Percentiles rank a stretch among this genome's conserved stretches.
These are phyloP conservation scores for Thinopyrum elongatum DNA, from an alignment of 176 grass and related monocot genomes.

Conservation along the genomic window DNA sequence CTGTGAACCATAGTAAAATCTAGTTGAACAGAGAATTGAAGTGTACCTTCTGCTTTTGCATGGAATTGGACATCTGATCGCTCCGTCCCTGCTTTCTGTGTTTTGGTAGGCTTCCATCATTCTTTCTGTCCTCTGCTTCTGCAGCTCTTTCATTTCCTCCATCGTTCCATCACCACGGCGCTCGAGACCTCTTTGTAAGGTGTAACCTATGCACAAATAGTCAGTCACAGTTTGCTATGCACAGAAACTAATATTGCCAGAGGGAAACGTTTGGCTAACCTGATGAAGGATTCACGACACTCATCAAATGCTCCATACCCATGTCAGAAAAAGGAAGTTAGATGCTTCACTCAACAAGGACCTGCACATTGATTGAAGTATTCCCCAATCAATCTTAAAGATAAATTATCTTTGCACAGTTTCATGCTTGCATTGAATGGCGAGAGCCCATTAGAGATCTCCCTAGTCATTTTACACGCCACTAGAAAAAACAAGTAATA, in stretches of 20 bases:
- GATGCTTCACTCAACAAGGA: constrained; percentile 21
- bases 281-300: constrained; percentile 30
- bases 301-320: constrained; percentile 43
- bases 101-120: constrained; percentile 45
- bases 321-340: constrained; percentile 25
- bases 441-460: not conserved
- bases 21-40: not conserved
- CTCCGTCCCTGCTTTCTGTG: constrained; percentile 26
- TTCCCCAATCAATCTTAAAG: not conserved
- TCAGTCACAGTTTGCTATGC: not conserved
- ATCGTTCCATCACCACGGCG: constrained; percentile 6
- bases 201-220: not conserved
- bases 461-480: not conserved
- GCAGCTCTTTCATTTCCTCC: constrained; percentile 40
- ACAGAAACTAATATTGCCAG: not conserved
- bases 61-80: constrained; percentile 50
- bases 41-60: constrained; percentile 47
- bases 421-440: not conserved
- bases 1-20: not conserved
- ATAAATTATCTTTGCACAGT: not conserved
- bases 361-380: constrained; percentile 33
- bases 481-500: not conserved
- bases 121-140: constrained; percentile 30
- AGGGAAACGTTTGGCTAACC: constrained; percentile 23
- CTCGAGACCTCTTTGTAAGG: constrained; percentile 24